Base-by-base conservation (phyloP, 2,329 filamentous ascomycete genomes). In the Teratosphaeria pseudoeucalypti region DNA sequence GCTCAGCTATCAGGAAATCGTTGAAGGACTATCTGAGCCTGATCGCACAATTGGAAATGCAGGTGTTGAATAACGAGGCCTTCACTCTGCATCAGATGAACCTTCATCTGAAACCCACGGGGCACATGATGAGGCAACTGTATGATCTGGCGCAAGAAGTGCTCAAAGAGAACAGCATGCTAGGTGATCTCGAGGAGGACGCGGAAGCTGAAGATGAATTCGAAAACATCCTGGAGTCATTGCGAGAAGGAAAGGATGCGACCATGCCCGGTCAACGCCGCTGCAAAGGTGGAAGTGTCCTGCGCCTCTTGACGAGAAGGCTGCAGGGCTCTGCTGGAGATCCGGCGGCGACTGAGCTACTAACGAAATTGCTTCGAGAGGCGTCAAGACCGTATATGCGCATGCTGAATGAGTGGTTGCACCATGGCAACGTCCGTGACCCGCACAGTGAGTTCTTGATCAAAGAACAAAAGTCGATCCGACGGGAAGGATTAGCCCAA, bases 381-480 rank as follows among this genome's bases (percentile, higher is more conserved):
- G 88, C 92, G 1, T 96, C 92, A 68, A 84, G 88, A 58, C 94
- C 94, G 0, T 99, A 99, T 72, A 96, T 97, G 92, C 82, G 83
- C 52, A 99, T 99, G 94, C 78, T 99, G 62, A 99, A 99, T 69
- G 92, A 97, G 73, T 99, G 94, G 94, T 79, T 99, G 16, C 94
- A 99, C 70, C 92, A 95, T 70, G 94, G 94, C 47, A 90, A 88
- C 55, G 97, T 99, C 73, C 90, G 88, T 69, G 94, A 99, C 72
- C 90, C 92, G 0, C 92, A 97, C 72, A 84, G 86, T 1, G 94
- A 99, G 73, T 99, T 99, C 66, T 77, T 99, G 57, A 86, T 99
- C 70, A 95, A 95, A 70, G 94, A 97, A 73, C 90, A 96, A 68
- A 95, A 92, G 74, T 96, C 92, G 69, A 96, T 99, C 67, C 87